phyloP scores from a whole-genome alignment of 2,329 filamentous ascomycete species.

The Biscogniauxia marginata region DNA sequence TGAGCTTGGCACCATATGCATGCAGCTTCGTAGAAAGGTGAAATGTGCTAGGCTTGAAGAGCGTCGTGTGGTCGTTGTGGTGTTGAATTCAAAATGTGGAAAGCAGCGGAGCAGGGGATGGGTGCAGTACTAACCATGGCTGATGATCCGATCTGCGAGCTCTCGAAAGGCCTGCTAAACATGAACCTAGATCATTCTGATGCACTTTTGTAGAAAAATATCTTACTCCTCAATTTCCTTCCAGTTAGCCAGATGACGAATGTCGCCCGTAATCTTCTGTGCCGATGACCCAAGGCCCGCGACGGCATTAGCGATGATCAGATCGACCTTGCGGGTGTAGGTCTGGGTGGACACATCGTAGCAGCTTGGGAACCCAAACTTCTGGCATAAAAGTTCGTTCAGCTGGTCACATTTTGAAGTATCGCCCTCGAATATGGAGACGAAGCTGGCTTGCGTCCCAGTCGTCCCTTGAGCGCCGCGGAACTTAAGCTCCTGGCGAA shows the following conservation, averaged over 20 bases:
- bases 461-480: conserved; percentile 58
- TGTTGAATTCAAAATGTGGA: too few relatives aligned
- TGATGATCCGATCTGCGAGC: too few relatives aligned
- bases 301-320: conserved; percentile 71
- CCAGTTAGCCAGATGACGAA: conserved; percentile 66
- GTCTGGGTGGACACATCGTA: conserved; percentile 63
- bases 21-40: too few relatives aligned
- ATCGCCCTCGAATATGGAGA: conserved; percentile 48
- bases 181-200: too few relatives aligned
- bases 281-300: conserved; percentile 74
- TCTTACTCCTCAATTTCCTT: conserved; percentile 76
- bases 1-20: too few relatives aligned
- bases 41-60: too few relatives aligned
- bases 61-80: too few relatives aligned
- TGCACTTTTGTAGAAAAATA: too few relatives aligned
- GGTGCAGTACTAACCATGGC: too few relatives aligned
- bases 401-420: conserved; percentile 47
- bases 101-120: too few relatives aligned
- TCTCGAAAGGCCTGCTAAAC: too few relatives aligned
- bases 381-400: conserved; percentile 52
- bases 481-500: conserved; percentile 66
- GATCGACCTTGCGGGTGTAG: conserved; percentile 73
- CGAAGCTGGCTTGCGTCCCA: conserved; percentile 40
- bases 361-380: conserved; percentile 47
- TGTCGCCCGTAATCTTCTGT: conserved; percentile 69